phyloP scores from a whole-genome alignment of 495 filamentous ascomycete genomes.

The Penicillium parvum region DNA sequence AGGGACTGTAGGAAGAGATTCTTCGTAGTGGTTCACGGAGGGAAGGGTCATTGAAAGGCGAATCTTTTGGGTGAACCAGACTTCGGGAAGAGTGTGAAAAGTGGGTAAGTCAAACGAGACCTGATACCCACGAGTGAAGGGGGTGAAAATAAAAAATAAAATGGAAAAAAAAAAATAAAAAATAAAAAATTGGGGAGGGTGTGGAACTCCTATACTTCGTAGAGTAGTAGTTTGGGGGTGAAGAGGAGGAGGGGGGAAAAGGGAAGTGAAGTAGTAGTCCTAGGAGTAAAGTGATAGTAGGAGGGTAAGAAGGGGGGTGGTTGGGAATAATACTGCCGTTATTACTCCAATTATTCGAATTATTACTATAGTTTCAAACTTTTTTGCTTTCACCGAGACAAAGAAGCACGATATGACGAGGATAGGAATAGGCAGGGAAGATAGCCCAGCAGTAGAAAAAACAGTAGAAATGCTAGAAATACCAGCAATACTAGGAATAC shows the following conservation, averaged over 20 bases:
- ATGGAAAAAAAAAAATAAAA: constrained; percentile 12
- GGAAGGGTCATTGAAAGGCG: constrained; percentile 45
- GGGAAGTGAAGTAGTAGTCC: neutral
- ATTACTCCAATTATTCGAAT: neutral
- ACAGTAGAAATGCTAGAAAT: too few relatives aligned
- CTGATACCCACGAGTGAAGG: constrained; percentile 19
- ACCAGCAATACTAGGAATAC: too few relatives aligned
- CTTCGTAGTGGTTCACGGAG: constrained; percentile 36
- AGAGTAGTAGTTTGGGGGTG: constrained; percentile 7
- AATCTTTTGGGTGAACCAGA: constrained; percentile 33
- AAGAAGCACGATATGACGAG: neutral
- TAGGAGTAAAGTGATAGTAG: too few relatives aligned
- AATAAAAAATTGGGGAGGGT: constrained; percentile 6
- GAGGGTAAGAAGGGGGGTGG: constrained; percentile 2
- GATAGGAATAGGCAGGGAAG: too few relatives aligned
- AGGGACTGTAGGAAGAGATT: constrained; percentile 24
- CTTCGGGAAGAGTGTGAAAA: constrained; percentile 30
- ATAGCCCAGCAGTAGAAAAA: too few relatives aligned
- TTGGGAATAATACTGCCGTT: constrained; percentile 1
- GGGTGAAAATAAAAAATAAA: constrained; percentile 8
- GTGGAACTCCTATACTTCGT: constrained; percentile 9
- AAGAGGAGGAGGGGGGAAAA: constrained; percentile 9
- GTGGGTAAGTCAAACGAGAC: constrained; percentile 27
- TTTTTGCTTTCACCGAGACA: neutral
- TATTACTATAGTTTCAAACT: constrained; percentile 1